Percentiles rank a stretch among this genome's conserved stretches.
These are phyloP conservation scores for Nicotiana sylvestris DNA, from an alignment of 257 asterid species.

Conservation along the genomic window DNA sequence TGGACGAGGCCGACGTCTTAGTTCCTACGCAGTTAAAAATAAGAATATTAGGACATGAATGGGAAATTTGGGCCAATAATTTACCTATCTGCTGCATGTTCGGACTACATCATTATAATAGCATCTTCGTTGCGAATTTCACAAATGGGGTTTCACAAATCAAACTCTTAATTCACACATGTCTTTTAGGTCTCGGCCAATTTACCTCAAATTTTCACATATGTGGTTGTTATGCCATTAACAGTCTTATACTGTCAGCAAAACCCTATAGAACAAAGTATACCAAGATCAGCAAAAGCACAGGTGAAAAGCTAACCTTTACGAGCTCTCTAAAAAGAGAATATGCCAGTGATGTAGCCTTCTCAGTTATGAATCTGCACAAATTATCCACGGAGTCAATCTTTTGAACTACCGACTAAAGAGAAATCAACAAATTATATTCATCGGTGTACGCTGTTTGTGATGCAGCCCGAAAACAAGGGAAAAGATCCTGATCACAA, in stretches of 20 bases:
- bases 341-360: constrained; percentile 79
- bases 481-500: background rate
- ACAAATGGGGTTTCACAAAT: background rate
- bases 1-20: constrained; percentile 62
- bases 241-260: background rate
- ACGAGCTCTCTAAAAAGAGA: constrained; percentile 59
- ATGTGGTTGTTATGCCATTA: background rate
- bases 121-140: background rate
- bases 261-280: background rate
- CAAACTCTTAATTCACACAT: background rate
- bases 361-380: constrained; percentile 73
- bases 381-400: constrained; percentile 16
- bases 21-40: constrained; percentile 44
- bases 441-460: background rate
- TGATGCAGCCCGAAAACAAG: background rate
- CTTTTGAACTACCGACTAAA: background rate
- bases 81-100: background rate
- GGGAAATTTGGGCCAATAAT: constrained; percentile 5
- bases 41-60: constrained; percentile 9
- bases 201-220: background rate
- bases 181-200: background rate
- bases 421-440: background rate
- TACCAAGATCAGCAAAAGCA: background rate
- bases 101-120: background rate
- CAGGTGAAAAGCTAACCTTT: constrained; percentile 41